Base-by-base conservation (phyloP, 208 protist species). In the Leishmania gerbilli region DNA sequence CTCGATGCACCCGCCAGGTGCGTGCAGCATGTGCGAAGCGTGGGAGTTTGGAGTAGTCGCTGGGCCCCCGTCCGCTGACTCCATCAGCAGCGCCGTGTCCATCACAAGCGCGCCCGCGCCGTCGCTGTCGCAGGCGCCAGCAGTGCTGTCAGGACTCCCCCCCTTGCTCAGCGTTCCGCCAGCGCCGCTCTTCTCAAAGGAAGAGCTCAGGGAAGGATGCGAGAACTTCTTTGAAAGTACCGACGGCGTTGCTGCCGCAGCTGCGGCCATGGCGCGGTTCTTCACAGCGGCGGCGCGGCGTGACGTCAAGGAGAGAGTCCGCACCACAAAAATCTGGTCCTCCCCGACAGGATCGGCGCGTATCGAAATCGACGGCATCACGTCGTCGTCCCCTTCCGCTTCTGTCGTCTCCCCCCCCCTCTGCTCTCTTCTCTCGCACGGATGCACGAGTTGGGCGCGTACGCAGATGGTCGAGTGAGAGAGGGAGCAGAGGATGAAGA, bases 271-370 rank as follows among this genome's bases (percentile, higher is more conserved):
- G 0, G 45, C 68, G 68, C 31, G 21, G 68, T n/a, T 13, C 68
- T 31, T 11, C 40, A 74, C 37, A 6, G 68, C 68, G 7, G 21
- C 60, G 19, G 75, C 42, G 13, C 75, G 58, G 55, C 40, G 17
- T 15, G 58, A 51, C 34, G 37, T 51, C 53, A 69, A 5, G 42
- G 53, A 67, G 75, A 68, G 75, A 24, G 55, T 11, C 8, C 75
- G 75, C 75, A 34, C 37, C 34, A 67, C 55, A 69, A 68, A 79
- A 47, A 51, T 69, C 19, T 55, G 40, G 37, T 79, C 75, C 42
- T 9, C 60, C 19, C 45, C 75, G 45, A 40, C 1, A 31, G 40
- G 60, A 3, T 79, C 58, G 19, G 40, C 13, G 5, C 60, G 75
- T 60, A 69, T 24, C 2, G 19, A 27, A 62, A 58, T 19, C 15